These are phyloP conservation scores for Syzygium grande DNA, from an alignment of 345 rosid species.

Conservation along the genomic window DNA sequence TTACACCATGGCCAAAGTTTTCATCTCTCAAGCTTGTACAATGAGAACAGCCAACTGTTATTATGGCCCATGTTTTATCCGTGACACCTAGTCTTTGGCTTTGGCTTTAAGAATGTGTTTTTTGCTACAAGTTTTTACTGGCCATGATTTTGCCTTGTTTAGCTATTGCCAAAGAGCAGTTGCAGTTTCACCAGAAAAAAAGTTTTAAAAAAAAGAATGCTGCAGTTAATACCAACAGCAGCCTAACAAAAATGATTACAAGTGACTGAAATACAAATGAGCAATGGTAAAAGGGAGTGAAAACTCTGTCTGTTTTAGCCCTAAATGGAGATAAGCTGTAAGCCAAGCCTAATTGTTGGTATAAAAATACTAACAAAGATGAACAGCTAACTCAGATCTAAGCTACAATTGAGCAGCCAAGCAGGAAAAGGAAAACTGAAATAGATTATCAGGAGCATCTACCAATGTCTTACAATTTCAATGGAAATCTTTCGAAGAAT, in stretches of 20 bases:
- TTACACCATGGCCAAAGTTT: background rate
- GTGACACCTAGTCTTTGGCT: background rate
- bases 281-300: background rate
- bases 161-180: background rate
- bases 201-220: background rate
- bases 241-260: background rate
- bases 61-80: background rate
- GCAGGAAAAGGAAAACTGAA: background rate
- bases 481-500: background rate
- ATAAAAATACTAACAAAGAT: background rate
- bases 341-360: background rate
- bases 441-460: background rate
- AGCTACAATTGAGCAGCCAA: background rate
- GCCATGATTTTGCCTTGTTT: background rate
- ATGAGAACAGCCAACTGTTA: background rate
- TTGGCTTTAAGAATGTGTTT: background rate
- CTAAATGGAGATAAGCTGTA: background rate
- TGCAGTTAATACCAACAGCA: background rate
- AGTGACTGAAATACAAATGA: background rate
- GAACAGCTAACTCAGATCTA: background rate
- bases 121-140: background rate
- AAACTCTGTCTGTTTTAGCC: background rate
- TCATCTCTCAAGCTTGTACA: background rate
- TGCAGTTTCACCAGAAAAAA: background rate
- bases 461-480: background rate